Evolutionary conservation across 768 basidiomycete species (phyloP).

Genomic region (Xanthoconium purpureum): DNA sequence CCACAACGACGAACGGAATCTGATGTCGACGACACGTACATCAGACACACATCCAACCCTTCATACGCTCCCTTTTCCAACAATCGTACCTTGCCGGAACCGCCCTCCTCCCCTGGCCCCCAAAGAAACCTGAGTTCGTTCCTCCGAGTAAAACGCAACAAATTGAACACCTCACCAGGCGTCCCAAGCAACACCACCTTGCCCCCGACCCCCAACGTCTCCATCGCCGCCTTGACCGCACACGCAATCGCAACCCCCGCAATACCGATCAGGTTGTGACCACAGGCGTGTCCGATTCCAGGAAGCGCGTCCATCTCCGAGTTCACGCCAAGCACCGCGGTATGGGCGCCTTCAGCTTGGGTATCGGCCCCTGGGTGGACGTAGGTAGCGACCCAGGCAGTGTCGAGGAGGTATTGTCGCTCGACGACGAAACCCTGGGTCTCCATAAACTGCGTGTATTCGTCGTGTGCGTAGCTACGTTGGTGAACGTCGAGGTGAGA

Average conservation of each 20-base stretch:
- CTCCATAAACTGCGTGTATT: constrained; percentile 62
- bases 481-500: background rate
- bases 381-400: constrained; percentile 73
- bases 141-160: background rate
- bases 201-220: constrained; percentile 59
- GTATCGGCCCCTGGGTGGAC: constrained; percentile 30
- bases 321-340: constrained; percentile 58
- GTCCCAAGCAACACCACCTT: constrained; percentile 73
- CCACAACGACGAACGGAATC: background rate
- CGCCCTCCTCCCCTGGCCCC: constrained; percentile 48
- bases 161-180: constrained; percentile 52
- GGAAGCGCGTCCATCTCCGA: constrained; percentile 73
- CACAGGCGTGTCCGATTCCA: constrained; percentile 68
- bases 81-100: constrained; percentile 66
- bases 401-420: constrained; percentile 58
- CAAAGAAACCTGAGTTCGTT: no score
- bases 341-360: background rate
- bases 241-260: constrained; percentile 68
- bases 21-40: constrained; percentile 41
- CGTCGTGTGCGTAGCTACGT: constrained; percentile 60
- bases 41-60: constrained; percentile 72
- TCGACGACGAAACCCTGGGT: constrained; percentile 64
- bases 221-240: constrained; percentile 59
- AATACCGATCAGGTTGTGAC: constrained; percentile 80
- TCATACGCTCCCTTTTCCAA: constrained; percentile 70